These are phyloP conservation scores for Erigeron canadensis DNA, from an alignment of 129 eudicot species.

Conservation along the genomic window DNA sequence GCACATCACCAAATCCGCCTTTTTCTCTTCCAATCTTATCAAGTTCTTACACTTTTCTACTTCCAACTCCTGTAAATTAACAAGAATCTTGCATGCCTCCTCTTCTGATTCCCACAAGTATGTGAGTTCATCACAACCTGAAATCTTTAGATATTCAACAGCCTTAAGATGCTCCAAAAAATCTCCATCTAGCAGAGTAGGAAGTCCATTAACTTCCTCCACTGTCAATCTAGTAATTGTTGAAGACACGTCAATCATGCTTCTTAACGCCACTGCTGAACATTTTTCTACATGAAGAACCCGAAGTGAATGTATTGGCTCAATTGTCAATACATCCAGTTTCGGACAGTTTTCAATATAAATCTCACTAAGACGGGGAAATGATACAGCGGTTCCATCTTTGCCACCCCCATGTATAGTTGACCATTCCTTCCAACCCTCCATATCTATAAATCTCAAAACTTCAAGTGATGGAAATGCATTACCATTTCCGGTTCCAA, in stretches of 20 bases:
- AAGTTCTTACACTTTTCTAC: neutral
- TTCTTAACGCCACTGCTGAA: constrained; percentile 1
- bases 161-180: constrained; percentile 3
- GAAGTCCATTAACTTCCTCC: neutral
- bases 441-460: constrained; percentile 21
- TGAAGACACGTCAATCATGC: neutral
- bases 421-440: constrained; percentile 32
- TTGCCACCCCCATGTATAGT: neutral
- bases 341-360: constrained; percentile 12
- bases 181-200: constrained; percentile 10
- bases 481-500: neutral
- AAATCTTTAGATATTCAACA: constrained; percentile 5
- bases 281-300: neutral
- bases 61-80: constrained; percentile 12
- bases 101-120: constrained; percentile 24
- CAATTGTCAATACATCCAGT: constrained; percentile 7
- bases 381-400: neutral
- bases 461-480: constrained; percentile 37
- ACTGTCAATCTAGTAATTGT: neutral
- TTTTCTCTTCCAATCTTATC: constrained; percentile 7
- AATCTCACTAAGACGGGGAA: constrained; percentile 21
- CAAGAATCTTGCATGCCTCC: constrained; percentile 10
- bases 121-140: constrained; percentile 1
- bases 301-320: constrained; percentile 1
- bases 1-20: neutral